Evolutionary conservation across 352 stramenopile genomes (phyloP), one percentile per base, ranked within the genome.

Genomic region (Pythium insidiosum): DNA sequence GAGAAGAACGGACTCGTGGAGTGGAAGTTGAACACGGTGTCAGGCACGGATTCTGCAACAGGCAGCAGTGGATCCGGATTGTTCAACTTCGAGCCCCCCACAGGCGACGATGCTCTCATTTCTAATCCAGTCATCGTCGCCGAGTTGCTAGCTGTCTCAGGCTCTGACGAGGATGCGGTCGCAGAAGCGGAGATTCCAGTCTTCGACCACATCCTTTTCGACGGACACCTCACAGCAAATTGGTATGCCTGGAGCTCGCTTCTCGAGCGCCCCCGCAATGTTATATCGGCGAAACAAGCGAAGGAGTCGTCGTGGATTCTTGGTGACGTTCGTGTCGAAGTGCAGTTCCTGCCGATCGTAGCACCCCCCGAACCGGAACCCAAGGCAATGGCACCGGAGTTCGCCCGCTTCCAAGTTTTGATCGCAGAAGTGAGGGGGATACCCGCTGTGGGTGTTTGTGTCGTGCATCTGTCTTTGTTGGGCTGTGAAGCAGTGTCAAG

Each of bases 131-230:
- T 65, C 4, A 2, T 73, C 7, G 38, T 61, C 1, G 65, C 47
- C 16, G 51, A 73, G 25, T 38, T 69, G 6, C 4, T 52, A 0
- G 16, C 31, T 1, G 44, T 12, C 10, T 13, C 6, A 33, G 25
- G 36, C 1, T 33, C 1, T 6, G 18, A 45, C 5, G n/a, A n/a
- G n/a, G n/a, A n/a, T n/a, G n/a, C n/a, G n/a, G n/a, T n/a, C n/a
- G n/a, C n/a, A n/a, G 52, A 56, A 22, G 40, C 74, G 22, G 62
- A 73, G 18, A 38, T 76, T 19, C 68, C 64, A 6, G 43, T 80
- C 10, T 75, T 80, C 26, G 64, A 74, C 35, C 76, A 69, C 26
- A 50, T 80, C 6, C 30, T 80, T 5, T 45, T 63, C 20, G 63
- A 72, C 24, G 68, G 68, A 7, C 68, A 76, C 18, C 35, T 80